Conservation (phyloP, 805 yeast genomes). For the Zygotorulaspora florentina region DNA sequence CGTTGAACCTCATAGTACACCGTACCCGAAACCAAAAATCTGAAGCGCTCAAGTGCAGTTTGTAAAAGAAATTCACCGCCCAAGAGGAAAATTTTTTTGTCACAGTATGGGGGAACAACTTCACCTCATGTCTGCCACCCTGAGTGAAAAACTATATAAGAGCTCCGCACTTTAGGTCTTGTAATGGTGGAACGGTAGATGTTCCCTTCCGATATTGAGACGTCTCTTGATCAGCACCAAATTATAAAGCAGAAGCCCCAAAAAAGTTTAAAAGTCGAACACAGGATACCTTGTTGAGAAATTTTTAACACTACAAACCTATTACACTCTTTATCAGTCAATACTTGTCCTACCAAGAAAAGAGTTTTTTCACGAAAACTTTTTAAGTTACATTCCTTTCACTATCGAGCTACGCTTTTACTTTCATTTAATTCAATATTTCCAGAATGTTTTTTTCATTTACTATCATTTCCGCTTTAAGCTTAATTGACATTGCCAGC, state of each 20-base stretch:
- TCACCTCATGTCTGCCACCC: neutral
- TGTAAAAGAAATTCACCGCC: neutral
- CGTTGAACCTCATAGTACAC: no score
- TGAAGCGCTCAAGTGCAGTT: no score
- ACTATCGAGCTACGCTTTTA: neutral
- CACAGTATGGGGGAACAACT: neutral
- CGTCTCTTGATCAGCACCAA: no score
- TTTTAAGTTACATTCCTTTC: conserved; percentile 8
- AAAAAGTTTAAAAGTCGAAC: no score
- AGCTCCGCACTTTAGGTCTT: neutral
- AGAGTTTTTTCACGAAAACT: neutral
- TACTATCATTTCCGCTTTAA: conserved; percentile 8
- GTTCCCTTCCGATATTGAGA: no score
- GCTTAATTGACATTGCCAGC: conserved; percentile 7
- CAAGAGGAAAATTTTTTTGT: neutral
- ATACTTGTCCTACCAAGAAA: conserved; percentile 4
- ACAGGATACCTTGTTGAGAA: no score
- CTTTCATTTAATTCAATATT: conserved; percentile 5
- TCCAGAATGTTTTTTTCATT: conserved; percentile 9
- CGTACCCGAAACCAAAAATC: no score
- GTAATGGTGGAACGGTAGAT: neutral
- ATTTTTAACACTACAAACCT: neutral
- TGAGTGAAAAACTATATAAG: neutral
- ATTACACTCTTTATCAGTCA: neutral
- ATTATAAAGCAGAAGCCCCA: no score